Evolutionary conservation across 768 basidiomycete genomes (phyloP).

Genomic region (Tricholoma sp.): DNA sequence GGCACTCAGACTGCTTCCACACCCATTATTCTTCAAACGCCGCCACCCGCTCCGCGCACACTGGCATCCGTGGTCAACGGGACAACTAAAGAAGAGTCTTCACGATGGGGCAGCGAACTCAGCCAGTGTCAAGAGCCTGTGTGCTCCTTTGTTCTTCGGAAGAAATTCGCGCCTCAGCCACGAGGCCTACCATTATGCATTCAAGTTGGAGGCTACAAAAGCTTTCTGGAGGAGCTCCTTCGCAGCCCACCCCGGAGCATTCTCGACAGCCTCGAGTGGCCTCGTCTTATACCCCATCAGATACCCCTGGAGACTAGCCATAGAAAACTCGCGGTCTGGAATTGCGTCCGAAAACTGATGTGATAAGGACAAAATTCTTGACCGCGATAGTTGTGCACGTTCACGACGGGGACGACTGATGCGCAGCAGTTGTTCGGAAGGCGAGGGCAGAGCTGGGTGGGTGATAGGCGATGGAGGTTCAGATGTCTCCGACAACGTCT

Average conservation of each 20-base stretch:
- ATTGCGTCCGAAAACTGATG: slow-evolving; percentile 48
- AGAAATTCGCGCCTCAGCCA: background rate
- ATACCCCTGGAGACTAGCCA: slow-evolving; percentile 50
- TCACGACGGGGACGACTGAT: slow-evolving; percentile 21
- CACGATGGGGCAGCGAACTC: too few species aligned
- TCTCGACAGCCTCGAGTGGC: slow-evolving; percentile 48
- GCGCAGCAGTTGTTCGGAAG: slow-evolving; percentile 4
- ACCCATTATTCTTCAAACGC: too few species aligned
- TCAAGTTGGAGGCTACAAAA: background rate
- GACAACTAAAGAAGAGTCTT: too few species aligned
- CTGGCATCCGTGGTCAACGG: too few species aligned
- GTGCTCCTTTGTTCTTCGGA: background rate
- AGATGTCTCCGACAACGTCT: background rate
- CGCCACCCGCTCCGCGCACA: too few species aligned
- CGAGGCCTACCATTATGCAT: background rate
- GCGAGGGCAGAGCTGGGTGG: background rate
- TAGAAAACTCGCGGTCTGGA: slow-evolving; percentile 41
- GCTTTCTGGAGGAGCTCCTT: slow-evolving; percentile 24
- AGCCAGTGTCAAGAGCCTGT: background rate
- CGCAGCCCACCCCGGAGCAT: slow-evolving; percentile 42
- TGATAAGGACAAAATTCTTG: slow-evolving; percentile 42
- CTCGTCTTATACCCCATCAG: slow-evolving; percentile 64
- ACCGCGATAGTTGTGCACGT: slow-evolving; percentile 31
- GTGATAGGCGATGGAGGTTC: background rate
- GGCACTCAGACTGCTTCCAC: too few species aligned